phyloP scores from a whole-genome alignment of 192 early-diverging fungal species.

The Dispira simplex region DNA sequence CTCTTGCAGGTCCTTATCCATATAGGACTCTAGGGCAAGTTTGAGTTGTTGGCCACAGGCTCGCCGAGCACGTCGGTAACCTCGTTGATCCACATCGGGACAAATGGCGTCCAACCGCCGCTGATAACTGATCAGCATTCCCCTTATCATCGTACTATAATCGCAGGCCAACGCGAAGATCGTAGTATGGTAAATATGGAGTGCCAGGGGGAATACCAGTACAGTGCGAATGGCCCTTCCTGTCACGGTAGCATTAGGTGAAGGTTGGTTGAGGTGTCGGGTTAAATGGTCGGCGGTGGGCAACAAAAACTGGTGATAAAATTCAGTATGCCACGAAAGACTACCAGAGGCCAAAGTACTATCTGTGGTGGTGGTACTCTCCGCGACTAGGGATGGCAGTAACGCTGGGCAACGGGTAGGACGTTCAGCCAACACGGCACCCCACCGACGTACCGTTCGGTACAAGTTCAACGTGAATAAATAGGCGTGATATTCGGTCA shows the following conservation, averaged over 20 bases:
- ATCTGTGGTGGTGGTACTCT: not conserved
- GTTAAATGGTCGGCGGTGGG: not conserved
- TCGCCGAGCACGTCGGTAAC: not conserved
- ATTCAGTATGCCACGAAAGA: not conserved
- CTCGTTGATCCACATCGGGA: not conserved
- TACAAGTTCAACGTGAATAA: no score
- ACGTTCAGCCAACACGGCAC: not conserved
- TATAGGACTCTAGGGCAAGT: not conserved
- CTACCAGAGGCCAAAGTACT: not conserved
- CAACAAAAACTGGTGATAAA: not conserved
- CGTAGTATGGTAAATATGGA: not conserved
- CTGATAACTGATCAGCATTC: not conserved
- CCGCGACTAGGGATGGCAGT: not conserved
- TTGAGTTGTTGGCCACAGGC: not conserved
- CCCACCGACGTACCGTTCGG: no score
- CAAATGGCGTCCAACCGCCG: not conserved
- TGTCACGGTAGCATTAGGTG: not conserved
- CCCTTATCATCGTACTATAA: not conserved
- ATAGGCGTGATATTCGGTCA: no score
- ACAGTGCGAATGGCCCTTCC: not conserved
- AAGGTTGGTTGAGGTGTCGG: not conserved
- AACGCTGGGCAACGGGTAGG: not conserved
- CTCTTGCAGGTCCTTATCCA: not conserved
- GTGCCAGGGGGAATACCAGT: not conserved
- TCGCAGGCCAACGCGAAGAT: not conserved